Evolutionary conservation across 2,329 filamentous ascomycete genomes (phyloP), one percentile per base, ranked within the genome.

Genomic region (Ophiostoma quercus): DNA sequence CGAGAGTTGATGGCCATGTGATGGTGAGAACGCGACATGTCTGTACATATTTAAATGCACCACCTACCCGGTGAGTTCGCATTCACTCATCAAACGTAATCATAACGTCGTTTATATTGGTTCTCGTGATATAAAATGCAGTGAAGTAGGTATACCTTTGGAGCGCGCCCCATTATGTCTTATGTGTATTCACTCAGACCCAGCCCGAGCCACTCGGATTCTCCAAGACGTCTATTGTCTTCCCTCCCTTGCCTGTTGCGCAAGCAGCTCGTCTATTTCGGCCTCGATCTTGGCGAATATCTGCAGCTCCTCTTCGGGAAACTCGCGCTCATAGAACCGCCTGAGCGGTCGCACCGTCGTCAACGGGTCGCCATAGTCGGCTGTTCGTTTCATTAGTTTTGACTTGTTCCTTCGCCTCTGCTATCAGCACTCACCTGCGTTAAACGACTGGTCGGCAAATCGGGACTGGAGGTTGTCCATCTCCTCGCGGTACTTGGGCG

Each of bases 331-430:
- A 62, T 75, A 76, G 57, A 34, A n/a, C 63, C 70, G 67, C 12
- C 75, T 75, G 3, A 78, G 70, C 2, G 75, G 73, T 66, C 77
- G 73, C 32, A 80, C 78, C 32, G 80, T 78, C 16, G 79, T 73
- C 69, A 86, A 77, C 41, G 84, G 84, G 71, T 86, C 83, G 8
- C 80, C 79, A 68, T 82, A 84, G 51, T 82, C 78, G 68, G 75
- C 78, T 78, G 29, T 9, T 3, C 78, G 29, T 9, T 3, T 16
- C 11, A 14, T 57, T 68, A 74, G 12, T 2, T 14, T 14, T 43
- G 11, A 37, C 41, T 43, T 43, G 41, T n/a, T n/a, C n/a, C n/a
- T n/a, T n/a, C n/a, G n/a, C n/a, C n/a, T n/a, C n/a, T n/a, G n/a
- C n/a, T n/a, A n/a, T n/a, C n/a, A n/a, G n/a, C n/a, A n/a, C 67